Conservation (phyloP, 192 early-diverging fungal species). For the Powellomyces hirtus region DNA sequence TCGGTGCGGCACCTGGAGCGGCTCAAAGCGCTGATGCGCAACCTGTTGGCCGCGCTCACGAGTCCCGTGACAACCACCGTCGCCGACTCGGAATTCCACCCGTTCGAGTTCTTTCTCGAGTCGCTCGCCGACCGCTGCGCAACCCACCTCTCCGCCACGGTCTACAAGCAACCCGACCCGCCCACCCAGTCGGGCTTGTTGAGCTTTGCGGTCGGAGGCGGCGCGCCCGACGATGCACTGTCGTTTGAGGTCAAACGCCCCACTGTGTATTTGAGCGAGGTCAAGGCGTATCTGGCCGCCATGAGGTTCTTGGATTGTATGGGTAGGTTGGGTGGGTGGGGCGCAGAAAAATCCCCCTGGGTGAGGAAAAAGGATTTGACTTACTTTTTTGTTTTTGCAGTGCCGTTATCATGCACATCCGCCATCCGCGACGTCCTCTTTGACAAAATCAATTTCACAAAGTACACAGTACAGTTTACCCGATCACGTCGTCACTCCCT, state of each 20-base stretch:
- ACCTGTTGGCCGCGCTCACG: constrained; percentile 20
- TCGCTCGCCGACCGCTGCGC: constrained; percentile 10
- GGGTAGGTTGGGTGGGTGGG: no score
- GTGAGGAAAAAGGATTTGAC: not conserved
- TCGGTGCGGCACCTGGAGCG: constrained; percentile 20
- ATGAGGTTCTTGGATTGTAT: constrained; percentile 24
- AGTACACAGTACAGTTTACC: no score
- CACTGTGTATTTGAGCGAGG: constrained; percentile 27
- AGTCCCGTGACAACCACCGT: constrained; percentile 16
- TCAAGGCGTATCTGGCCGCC: constrained; percentile 30
- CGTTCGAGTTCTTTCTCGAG: constrained; percentile 43
- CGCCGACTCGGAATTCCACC: constrained; percentile 36
- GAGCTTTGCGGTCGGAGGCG: not conserved
- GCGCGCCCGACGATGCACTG: constrained; percentile 22
- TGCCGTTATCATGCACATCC: constrained; percentile 17
- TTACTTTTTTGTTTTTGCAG: not conserved
- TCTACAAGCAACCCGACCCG: constrained; percentile 16
- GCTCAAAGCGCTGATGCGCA: constrained; percentile 20
- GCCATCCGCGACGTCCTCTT: constrained; percentile 30
- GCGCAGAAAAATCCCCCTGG: not conserved
- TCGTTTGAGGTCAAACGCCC: constrained; percentile 43
- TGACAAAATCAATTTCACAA: constrained; percentile 23
- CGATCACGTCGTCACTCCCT: no score
- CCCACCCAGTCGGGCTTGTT: not conserved
- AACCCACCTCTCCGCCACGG: not conserved